These are phyloP conservation scores for Aspergillus ruber DNA, from an alignment of 2,329 filamentous ascomycete species.

Conservation along the genomic window DNA sequence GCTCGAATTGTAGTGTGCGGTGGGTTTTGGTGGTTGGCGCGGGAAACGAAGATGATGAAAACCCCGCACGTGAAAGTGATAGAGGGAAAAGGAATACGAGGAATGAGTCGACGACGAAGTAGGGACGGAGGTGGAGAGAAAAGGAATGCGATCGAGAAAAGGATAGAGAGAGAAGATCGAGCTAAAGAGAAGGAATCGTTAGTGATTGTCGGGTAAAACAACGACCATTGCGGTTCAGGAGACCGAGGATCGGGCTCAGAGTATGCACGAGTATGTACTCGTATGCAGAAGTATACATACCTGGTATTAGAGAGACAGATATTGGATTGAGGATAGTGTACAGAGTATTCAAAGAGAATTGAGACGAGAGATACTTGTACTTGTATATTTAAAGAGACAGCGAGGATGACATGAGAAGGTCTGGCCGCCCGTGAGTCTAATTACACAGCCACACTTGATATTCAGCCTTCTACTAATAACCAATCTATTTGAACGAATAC, in stretches of 20 bases:
- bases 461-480: background rate
- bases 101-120: background rate
- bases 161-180: background rate
- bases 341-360: no score
- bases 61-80: constrained; percentile 19
- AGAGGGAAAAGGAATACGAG: constrained; percentile 7
- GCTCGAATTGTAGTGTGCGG: constrained; percentile 9
- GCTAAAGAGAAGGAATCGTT: background rate
- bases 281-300: no score
- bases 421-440: background rate
- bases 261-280: no score
- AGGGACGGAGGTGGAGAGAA: background rate
- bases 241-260: no score
- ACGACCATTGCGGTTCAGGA: no score
- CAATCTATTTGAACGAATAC: background rate
- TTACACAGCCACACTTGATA: background rate
- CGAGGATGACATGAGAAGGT: background rate
- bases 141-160: constrained; percentile 1
- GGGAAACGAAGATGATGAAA: constrained; percentile 9
- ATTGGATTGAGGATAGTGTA: no score
- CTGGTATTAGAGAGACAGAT: no score
- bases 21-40: constrained; percentile 8
- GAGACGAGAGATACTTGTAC: no score
- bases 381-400: background rate
- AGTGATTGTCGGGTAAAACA: background rate